phyloP scores from a whole-genome alignment of 2,329 filamentous ascomycete species.

The Monilinia fructicola region DNA sequence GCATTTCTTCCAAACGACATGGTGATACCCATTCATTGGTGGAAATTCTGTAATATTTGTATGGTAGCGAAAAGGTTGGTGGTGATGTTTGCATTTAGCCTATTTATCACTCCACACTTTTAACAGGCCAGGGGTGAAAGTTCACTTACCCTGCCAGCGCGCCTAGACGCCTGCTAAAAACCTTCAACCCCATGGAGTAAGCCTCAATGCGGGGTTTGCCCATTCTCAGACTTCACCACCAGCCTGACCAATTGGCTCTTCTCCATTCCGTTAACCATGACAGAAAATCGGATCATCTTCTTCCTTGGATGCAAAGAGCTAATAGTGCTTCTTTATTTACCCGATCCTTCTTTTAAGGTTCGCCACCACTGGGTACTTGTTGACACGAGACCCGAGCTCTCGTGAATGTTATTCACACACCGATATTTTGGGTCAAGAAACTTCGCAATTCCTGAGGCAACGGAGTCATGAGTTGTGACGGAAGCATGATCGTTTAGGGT shows the following conservation, averaged over 20 bases:
- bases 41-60: neutral
- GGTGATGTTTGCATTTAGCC: conserved; percentile 13
- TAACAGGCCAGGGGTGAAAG: neutral
- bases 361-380: conserved; percentile 1
- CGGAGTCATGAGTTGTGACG: too few species aligned
- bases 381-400: too few species aligned
- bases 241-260: conserved; percentile 4
- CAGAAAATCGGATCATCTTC: conserved; percentile 16
- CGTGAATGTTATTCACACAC: too few species aligned
- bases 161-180: neutral
- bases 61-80: conserved; percentile 7
- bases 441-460: too few species aligned
- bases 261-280: neutral
- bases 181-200: neutral
- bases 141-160: neutral
- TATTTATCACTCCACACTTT: neutral
- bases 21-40: neutral
- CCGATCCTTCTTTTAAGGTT: conserved; percentile 3
- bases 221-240: neutral
- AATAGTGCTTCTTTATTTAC: conserved; percentile 2
- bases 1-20: neutral
- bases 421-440: too few species aligned
- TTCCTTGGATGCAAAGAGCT: conserved; percentile 16
- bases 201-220: conserved; percentile 11
- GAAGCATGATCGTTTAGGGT: too few species aligned